Conservation (phyloP, 768 basidiomycete genomes). For the Mycena latifolia region DNA sequence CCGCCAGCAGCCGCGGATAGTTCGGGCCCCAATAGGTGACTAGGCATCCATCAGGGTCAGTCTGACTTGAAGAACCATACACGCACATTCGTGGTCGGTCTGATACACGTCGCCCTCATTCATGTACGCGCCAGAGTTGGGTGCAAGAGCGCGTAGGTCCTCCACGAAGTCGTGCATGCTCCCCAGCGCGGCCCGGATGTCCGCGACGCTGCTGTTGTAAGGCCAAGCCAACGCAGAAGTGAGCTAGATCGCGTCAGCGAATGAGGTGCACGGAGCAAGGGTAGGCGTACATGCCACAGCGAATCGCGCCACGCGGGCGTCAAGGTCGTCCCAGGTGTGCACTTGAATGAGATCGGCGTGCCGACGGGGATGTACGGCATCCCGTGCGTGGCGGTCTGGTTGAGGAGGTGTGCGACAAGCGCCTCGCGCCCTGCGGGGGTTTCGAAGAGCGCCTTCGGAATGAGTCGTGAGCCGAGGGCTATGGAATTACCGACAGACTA, state of each 20-base stretch:
- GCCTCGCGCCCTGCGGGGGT: constrained; percentile 33
- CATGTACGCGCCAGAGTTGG: constrained; percentile 36
- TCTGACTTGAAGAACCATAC: too few species aligned
- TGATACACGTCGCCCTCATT: constrained; percentile 52
- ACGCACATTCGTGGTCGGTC: constrained; percentile 41
- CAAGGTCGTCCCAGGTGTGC: constrained; percentile 26
- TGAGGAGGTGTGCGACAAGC: constrained; percentile 29
- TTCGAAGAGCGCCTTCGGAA: constrained; percentile 42
- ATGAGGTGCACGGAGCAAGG: neutral
- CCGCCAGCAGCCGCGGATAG: constrained; percentile 42
- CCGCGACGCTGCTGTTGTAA: constrained; percentile 6
- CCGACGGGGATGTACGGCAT: constrained; percentile 23
- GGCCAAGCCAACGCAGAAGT: neutral
- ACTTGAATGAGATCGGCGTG: constrained; percentile 31
- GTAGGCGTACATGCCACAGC: constrained; percentile 34
- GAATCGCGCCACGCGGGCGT: constrained; percentile 37
- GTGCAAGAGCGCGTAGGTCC: constrained; percentile 31
- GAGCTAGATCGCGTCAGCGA: neutral
- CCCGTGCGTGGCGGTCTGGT: constrained; percentile 33
- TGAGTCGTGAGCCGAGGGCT: constrained; percentile 41
- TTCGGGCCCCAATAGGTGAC: constrained; percentile 50
- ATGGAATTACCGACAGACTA: constrained; percentile 11
- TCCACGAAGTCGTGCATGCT: constrained; percentile 19
- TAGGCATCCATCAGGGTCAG: neutral
- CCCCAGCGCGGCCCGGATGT: constrained; percentile 9